Base-by-base conservation (phyloP, 1,284 basidiomycete species). In the Volvariella surrecta region DNA sequence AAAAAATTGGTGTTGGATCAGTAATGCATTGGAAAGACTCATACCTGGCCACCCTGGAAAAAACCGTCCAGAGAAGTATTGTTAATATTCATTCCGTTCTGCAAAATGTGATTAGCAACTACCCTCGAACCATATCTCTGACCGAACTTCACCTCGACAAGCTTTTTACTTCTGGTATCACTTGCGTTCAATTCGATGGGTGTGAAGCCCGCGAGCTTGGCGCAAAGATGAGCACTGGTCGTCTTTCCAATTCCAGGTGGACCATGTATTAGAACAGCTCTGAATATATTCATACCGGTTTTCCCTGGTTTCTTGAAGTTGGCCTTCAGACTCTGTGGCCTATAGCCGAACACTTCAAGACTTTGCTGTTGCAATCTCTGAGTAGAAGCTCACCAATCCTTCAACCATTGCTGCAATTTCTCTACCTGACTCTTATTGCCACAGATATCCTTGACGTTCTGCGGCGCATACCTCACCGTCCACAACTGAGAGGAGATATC, bases 231-330 rank as follows among this genome's bases (percentile, higher is more conserved):
- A 1, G 95, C 95, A 47, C 89, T 88, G 0, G 93, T 97, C 3
- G 95, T 99, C 70, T 99, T 99, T 21, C 95, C 95, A 45, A 98
- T 96, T 2, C 96, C 95, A 3, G 95, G 95, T 2, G 94, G 82
- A 0, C 95, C 95, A 1, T 89, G 90, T 48, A 99, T 82, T 47
- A 99, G 68, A 1, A 97, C 76, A 2, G 91, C 92, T 15, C 93
- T 81, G 60, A 76, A 96, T 15, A 83, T 67, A 50, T 91, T 91
- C 79, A 87, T 88, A 0, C 81, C 91, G 48, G 80, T 79, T 62
- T 94, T 95, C 1, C 95, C 95, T 0, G 93, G 92, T 58, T 95
- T 96, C 66, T 92, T 97, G 67, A 98, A 97, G 1, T 72, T 76
- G 0, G 70, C 70, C 49, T 84, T 82, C 52, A 85, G 61, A 55